Percentiles rank a stretch among this genome's conserved stretches.
Conservation (phyloP, 192 early-diverging fungal genomes). For the Chytriomyces sp. region DNA sequence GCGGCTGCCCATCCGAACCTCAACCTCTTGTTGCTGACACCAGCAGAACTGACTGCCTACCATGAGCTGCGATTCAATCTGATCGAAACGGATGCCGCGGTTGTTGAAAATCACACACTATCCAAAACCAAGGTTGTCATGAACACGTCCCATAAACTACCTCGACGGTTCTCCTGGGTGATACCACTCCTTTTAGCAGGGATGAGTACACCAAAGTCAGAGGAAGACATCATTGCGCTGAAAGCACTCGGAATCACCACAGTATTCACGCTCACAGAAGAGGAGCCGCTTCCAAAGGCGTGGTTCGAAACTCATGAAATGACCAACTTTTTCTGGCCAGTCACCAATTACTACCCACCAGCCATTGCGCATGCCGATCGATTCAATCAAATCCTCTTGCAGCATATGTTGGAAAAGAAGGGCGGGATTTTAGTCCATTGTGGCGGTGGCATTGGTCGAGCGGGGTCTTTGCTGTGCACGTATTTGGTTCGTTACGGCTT, state of each 20-base stretch:
- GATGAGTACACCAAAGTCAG: slow-evolving; percentile 47
- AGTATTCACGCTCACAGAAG: slow-evolving; percentile 53
- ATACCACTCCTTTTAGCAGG: slow-evolving; percentile 49
- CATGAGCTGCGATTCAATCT: background rate
- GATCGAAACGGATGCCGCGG: background rate
- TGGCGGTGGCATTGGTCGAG: slow-evolving; percentile 52
- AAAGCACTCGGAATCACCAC: slow-evolving; percentile 32
- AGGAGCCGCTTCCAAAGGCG: slow-evolving; percentile 42
- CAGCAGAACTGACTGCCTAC: background rate
- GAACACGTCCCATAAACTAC: slow-evolving; percentile 37
- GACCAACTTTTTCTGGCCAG: slow-evolving; percentile 46
- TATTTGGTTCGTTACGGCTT: slow-evolving; percentile 36
- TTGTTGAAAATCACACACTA: background rate
- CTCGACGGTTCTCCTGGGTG: slow-evolving; percentile 51
- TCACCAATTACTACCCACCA: slow-evolving; percentile 49
- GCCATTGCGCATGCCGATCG: slow-evolving; percentile 46
- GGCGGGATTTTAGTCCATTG: slow-evolving; percentile 51
- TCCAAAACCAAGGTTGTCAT: slow-evolving; percentile 10
- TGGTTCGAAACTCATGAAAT: slow-evolving; percentile 47
- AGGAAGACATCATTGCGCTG: slow-evolving; percentile 41
- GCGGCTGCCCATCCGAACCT: background rate
- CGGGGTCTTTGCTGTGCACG: slow-evolving; percentile 46
- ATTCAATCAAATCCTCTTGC: slow-evolving; percentile 38
- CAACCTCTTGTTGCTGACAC: background rate
- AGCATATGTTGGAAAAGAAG: slow-evolving; percentile 25